These are phyloP conservation scores for Mycena haematopus DNA, from an alignment of 768 basidiomycete species.

Conservation along the genomic window DNA sequence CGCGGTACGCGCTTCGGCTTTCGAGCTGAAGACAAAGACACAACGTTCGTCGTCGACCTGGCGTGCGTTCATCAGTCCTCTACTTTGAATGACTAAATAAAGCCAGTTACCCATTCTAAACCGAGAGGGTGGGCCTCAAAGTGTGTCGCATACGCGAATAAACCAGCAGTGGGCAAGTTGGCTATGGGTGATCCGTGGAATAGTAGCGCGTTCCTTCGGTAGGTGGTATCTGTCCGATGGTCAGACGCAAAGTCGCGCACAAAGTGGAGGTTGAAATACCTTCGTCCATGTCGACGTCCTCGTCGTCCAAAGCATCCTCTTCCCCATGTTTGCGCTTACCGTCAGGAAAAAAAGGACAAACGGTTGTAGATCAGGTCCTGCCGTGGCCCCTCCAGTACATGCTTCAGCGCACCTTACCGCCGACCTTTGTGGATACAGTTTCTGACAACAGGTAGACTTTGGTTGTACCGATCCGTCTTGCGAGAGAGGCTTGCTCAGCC, in stretches of 20 bases:
- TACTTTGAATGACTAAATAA: not conserved
- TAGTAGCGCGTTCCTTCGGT: conserved; percentile 72
- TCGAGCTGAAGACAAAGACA: conserved; percentile 74
- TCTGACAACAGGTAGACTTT: conserved; percentile 85
- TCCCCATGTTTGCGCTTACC: conserved; percentile 52
- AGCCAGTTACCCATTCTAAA: conserved; percentile 67
- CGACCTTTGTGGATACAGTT: conserved; percentile 55
- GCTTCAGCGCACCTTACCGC: conserved; percentile 76
- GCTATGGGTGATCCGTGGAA: conserved; percentile 77
- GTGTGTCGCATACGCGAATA: conserved; percentile 85
- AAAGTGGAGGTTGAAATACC: conserved; percentile 32
- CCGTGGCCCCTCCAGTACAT: conserved; percentile 42
- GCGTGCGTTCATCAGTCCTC: not conserved
- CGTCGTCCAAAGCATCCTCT: conserved; percentile 39
- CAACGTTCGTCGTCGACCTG: conserved; percentile 78
- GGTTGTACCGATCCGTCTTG: conserved; percentile 70
- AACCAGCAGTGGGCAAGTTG: conserved; percentile 73
- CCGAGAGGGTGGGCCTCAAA: conserved; percentile 77
- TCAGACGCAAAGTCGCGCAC: conserved; percentile 2
- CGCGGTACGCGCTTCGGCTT: conserved; percentile 57
- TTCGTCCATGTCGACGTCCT: conserved; percentile 45
- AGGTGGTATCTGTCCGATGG: conserved; percentile 45
- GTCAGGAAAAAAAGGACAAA: conserved; percentile 37
- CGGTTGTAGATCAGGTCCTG: conserved; percentile 54
- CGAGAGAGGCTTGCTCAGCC: conserved; percentile 49